Evolutionary conservation across 177 flowering plant genomes (phyloP).

Genomic region (Tripterygium wilfordii): DNA sequence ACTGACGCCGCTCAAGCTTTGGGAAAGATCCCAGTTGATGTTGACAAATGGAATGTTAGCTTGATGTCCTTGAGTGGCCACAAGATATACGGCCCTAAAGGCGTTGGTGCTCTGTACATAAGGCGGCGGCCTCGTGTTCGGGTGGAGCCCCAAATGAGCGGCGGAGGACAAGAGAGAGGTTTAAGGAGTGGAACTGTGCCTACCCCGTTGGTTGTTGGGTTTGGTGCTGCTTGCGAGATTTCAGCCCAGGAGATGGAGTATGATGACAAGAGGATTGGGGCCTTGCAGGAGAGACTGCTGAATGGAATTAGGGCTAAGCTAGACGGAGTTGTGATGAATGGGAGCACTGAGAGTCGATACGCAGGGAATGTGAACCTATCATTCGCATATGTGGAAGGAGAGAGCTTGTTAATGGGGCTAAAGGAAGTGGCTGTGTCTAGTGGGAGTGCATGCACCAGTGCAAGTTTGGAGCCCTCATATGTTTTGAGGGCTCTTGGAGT

Average conservation of each 20-base stretch:
- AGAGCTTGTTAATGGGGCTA: conserved; percentile 95
- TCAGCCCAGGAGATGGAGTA: conserved; percentile 86
- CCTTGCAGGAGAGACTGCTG: conserved; percentile 62
- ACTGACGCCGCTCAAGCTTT: conserved; percentile 93
- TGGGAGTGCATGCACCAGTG: conserved; percentile 98
- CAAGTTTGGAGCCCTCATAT: conserved; percentile 95
- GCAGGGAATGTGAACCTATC: conserved; percentile 85
- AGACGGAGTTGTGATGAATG: conserved; percentile 84
- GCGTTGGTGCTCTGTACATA: conserved; percentile 85
- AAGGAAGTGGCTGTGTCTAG: conserved; percentile 98
- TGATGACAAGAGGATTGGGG: conserved; percentile 54
- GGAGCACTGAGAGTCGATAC: conserved; percentile 73
- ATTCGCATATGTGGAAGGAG: conserved; percentile 96
- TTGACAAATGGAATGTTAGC: conserved; percentile 76
- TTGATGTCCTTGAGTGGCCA: conserved; percentile 93
- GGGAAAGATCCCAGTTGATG: conserved; percentile 84
- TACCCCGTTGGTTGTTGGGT: conserved; percentile 80
- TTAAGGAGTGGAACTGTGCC: conserved; percentile 95
- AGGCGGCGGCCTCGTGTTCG: conserved; percentile 74
- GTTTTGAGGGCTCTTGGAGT: conserved; percentile 96
- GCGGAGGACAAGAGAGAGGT: conserved; percentile 96
- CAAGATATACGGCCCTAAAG: conserved; percentile 92
- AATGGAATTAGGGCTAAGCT: conserved; percentile 61
- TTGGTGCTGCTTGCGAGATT: conserved; percentile 91
- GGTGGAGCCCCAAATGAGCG: conserved; percentile 92